A percentile compares a stretch with the other conserved stretches of the same genome.
Conservation (phyloP, 805 yeast species). For the Wickerhamiella alocasiicola region DNA sequence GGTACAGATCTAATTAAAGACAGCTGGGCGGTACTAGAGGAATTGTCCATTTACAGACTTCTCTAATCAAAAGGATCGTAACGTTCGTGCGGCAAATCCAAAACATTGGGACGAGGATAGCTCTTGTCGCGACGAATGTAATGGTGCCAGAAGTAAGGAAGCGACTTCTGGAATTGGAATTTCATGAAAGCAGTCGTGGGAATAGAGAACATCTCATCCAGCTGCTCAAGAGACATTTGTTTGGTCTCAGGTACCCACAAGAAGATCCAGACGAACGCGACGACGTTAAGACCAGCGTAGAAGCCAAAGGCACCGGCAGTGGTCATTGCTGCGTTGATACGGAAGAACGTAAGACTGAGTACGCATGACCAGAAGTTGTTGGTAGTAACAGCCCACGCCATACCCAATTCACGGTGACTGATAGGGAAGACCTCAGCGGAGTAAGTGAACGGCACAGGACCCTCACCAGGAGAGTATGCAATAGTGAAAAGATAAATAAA, state of each 20-base stretch:
- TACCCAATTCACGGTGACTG: conserved; percentile 20
- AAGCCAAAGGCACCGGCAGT: conserved; percentile 82
- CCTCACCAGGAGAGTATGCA: conserved; percentile 74
- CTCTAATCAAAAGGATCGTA: conserved; percentile 4
- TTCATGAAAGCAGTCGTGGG: conserved; percentile 40
- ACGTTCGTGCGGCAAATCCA: background rate
- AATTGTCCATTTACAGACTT: no score
- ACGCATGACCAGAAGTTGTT: conserved; percentile 44
- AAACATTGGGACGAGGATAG: conserved; percentile 5
- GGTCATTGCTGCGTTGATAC: conserved; percentile 49
- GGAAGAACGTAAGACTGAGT: conserved; percentile 69
- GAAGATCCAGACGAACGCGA: conserved; percentile 50
- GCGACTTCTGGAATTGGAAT: conserved; percentile 30
- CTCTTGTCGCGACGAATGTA: conserved; percentile 12
- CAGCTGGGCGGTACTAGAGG: no score
- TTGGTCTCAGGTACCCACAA: conserved; percentile 51
- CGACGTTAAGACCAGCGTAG: conserved; percentile 79
- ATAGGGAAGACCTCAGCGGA: conserved; percentile 43
- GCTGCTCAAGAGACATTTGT: conserved; percentile 60
- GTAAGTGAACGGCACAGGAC: conserved; percentile 83
- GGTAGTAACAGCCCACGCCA: conserved; percentile 32
- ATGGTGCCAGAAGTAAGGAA: conserved; percentile 16
- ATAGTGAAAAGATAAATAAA: conserved; percentile 65
- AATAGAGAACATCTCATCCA: conserved; percentile 59
- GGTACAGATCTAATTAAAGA: no score